phyloP scores from a whole-genome alignment of 805 yeast species.

The Sugiyamaella qingdaonensis region DNA sequence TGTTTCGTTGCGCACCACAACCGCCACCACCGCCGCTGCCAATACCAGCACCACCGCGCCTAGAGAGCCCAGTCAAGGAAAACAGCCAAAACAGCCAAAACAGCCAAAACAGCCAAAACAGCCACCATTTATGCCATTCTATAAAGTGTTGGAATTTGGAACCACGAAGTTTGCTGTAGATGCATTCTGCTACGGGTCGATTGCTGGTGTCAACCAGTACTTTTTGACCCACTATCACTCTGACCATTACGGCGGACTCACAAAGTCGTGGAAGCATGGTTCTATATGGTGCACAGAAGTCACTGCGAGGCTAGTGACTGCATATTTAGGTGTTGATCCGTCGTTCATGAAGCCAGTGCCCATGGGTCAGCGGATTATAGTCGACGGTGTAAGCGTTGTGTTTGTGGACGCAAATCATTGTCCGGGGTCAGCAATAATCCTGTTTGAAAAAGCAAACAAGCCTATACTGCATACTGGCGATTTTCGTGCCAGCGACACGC shows the following conservation, averaged over 20 bases:
- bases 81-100: neutral
- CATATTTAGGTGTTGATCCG: slow-evolving; percentile 52
- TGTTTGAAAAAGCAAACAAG: slow-evolving; percentile 41
- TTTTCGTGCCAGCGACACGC: slow-evolving; percentile 62
- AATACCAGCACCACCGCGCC: neutral
- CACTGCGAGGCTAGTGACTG: slow-evolving; percentile 55
- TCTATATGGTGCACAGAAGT: slow-evolving; percentile 66
- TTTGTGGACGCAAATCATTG: slow-evolving; percentile 89
- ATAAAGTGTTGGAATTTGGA: slow-evolving; percentile 31
- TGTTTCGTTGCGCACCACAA: neutral
- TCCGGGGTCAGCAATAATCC: slow-evolving; percentile 86
- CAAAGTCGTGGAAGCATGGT: slow-evolving; percentile 72
- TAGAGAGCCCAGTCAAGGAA: neutral
- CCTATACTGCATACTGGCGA: slow-evolving; percentile 85
- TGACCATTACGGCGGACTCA: slow-evolving; percentile 88
- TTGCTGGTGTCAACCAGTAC: slow-evolving; percentile 29
- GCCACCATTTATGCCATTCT: slow-evolving; percentile 24
- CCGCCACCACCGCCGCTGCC: too few relatives aligned
- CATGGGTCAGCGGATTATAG: slow-evolving; percentile 40
- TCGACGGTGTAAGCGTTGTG: slow-evolving; percentile 48
- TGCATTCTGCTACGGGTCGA: slow-evolving; percentile 35
- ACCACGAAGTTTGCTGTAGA: slow-evolving; percentile 33
- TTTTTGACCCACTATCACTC: slow-evolving; percentile 72
- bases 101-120: neutral
- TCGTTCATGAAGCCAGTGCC: slow-evolving; percentile 40